Base-by-base conservation (phyloP, 139 green algal genomes). In the Haematococcus sp. region DNA sequence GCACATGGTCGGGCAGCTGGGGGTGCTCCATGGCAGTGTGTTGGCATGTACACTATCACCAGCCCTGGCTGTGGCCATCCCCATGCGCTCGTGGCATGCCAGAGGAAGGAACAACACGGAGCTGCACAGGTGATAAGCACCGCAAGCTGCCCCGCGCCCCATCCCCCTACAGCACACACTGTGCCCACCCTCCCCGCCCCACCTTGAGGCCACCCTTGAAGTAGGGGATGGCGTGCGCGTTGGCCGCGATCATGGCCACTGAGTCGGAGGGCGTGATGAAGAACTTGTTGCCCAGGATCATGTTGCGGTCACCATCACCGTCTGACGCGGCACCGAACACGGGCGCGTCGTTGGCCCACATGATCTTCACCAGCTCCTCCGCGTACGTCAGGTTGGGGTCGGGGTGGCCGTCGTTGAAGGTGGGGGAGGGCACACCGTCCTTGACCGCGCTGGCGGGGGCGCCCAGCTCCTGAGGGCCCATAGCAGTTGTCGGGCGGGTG, bases 301-400 rank as follows among this genome's bases (percentile, higher is more conserved):
- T 99, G 92, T 99, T 99, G 78, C 96, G 90, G 85, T 99, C 96
- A 65, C 95, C 96, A 74, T 99, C 96, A 63, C 93, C 93, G 75
- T 98, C 93, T 19, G 81, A 90, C 54, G 93, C 93, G 11, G 91
- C 92, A 32, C 95, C 95, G 61, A 98, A 94, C 56, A 83, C 78
- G 34, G 93, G 91, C 4, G 86, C 93, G 30, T 91, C 63, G 25
- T 88, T 77, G 5, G 34, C 75, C 81, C 83, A 94, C 91, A 95
- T 94, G 67, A 93, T 89, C 77, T 93, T 88, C 63, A 99, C 95
- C 75, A 99, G 90, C 70, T 99, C 95, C 56, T 98, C 86, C 16
- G 96, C 95, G 71, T 99, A 99, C 16, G 96, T 99, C 34, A 99
- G 90, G 86, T 99, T 99, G 71, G 96, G 96, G 87, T 99, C 96